phyloP scores from a whole-genome alignment of 2,329 filamentous ascomycete species.

The Alternaria sp. region DNA sequence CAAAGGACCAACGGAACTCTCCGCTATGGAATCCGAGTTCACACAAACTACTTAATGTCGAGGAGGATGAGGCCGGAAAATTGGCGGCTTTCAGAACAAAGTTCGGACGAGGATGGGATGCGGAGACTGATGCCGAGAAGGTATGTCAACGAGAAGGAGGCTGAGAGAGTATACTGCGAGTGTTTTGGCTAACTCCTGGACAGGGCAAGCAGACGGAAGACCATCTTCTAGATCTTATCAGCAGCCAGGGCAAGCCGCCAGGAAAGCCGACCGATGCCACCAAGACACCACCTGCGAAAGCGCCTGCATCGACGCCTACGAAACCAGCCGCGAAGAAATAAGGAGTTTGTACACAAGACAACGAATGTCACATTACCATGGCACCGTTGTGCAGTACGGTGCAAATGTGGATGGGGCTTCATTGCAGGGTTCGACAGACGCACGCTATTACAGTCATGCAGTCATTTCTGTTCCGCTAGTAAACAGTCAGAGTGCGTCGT shows the following conservation, averaged over 20 bases:
- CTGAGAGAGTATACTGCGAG: not conserved
- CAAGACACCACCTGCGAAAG: constrained; percentile 23
- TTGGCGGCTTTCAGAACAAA: constrained; percentile 83
- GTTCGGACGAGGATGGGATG: constrained; percentile 86
- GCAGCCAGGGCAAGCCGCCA: constrained; percentile 26
- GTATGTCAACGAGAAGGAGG: not conserved
- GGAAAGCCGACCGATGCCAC: constrained; percentile 20
- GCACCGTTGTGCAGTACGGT: not conserved
- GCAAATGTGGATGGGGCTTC: constrained; percentile 3
- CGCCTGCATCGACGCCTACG: constrained; percentile 9
- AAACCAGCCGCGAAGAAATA: constrained; percentile 20
- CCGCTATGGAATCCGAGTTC: constrained; percentile 89
- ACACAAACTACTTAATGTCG: constrained; percentile 81
- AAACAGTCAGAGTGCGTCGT: not conserved
- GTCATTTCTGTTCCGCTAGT: not conserved
- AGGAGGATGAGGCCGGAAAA: constrained; percentile 92
- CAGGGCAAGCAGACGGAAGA: constrained; percentile 30
- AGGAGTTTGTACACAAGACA: not conserved
- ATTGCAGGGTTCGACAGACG: not conserved
- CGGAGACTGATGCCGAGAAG: constrained; percentile 17
- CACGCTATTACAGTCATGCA: not conserved
- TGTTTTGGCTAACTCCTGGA: not conserved
- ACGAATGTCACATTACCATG: not conserved
- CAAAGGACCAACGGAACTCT: constrained; percentile 89
- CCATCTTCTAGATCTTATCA: constrained; percentile 43